Conservation (phyloP, 306 rosid genomes). For the Sicyos baderoa region DNA sequence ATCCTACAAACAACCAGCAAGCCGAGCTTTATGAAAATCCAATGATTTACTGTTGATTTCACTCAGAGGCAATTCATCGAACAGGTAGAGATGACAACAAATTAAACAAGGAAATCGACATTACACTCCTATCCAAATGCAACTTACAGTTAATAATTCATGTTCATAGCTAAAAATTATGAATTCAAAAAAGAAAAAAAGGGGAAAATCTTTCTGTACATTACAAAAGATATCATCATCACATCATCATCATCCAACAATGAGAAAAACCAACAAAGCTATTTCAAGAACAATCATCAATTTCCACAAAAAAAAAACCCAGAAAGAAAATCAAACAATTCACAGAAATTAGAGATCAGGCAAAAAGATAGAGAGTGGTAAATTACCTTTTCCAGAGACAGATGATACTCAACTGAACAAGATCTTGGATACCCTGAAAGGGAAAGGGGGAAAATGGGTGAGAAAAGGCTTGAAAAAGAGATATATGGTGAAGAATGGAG, state of each 20-base stretch:
- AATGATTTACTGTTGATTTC: background rate
- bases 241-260: background rate
- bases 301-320: constrained; percentile 13
- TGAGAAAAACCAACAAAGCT: background rate
- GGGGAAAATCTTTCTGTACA: background rate
- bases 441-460: background rate
- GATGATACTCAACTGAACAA: background rate
- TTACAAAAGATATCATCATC: background rate
- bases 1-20: constrained; percentile 1
- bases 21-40: background rate
- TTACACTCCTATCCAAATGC: background rate
- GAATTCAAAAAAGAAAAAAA: background rate
- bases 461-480: too few species aligned
- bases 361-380: background rate
- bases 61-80: constrained; percentile 11
- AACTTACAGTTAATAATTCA: background rate
- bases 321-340: background rate
- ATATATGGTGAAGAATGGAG: constrained; percentile 7
- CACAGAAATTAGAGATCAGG: background rate
- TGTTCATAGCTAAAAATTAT: background rate
- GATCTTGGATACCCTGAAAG: constrained; percentile 16
- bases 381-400: background rate
- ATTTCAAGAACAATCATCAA: background rate
- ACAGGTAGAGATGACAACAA: constrained; percentile 1
- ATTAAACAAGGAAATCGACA: background rate